Conservation (phyloP, 108 stramenopile species). For the Nannochloropsis gaditana region DNA sequence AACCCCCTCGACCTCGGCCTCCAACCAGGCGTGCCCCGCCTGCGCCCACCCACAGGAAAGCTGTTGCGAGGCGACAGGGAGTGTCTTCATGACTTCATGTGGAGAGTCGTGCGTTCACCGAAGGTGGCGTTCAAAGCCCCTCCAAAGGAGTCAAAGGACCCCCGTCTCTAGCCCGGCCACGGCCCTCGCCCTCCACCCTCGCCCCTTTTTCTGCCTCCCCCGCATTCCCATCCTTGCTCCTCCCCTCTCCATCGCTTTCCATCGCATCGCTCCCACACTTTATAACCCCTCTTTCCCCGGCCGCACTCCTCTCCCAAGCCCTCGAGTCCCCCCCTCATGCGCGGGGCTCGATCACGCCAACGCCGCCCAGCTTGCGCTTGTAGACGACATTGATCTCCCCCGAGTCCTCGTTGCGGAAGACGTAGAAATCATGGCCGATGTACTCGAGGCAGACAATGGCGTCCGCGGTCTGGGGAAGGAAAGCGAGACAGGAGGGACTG, state of each 20-base stretch:
- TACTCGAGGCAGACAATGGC: slow-evolving; percentile 47
- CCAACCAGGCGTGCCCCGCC: no score
- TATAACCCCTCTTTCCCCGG: neutral
- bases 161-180: no score
- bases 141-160: no score
- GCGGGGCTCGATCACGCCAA: slow-evolving; percentile 47
- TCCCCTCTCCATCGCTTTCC: neutral
- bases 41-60: no score
- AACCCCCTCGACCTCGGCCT: no score
- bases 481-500: neutral
- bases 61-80: no score
- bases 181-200: neutral
- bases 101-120: no score
- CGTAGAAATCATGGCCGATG: slow-evolving; percentile 54
- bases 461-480: slow-evolving; percentile 29
- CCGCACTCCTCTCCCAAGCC: neutral
- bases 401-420: slow-evolving; percentile 51
- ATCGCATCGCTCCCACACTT: neutral
- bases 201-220: neutral
- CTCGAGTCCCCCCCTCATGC: neutral
- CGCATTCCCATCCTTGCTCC: neutral
- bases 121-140: no score
- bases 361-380: slow-evolving; percentile 50
- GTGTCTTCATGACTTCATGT: no score
- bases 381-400: slow-evolving; percentile 53